A percentile compares a stretch with the other conserved stretches of the same genome.
phyloP scores from a whole-genome alignment of 2,329 filamentous ascomycete genomes.

The Microdochium bolleyi region DNA sequence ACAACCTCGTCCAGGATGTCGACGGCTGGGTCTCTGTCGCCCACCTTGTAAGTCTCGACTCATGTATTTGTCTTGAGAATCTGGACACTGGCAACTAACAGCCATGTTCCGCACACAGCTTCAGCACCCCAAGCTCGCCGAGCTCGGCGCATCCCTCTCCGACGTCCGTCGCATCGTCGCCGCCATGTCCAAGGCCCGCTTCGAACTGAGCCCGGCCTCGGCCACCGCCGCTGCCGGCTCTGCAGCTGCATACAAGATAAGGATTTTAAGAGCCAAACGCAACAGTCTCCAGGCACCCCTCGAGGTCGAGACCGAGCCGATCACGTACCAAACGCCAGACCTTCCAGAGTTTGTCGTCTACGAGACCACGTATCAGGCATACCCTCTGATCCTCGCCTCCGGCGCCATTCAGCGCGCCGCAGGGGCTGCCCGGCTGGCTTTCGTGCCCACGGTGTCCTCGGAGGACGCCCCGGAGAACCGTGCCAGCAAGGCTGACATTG shows the following conservation, averaged over 20 bases:
- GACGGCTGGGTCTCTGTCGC: slow-evolving; percentile 32
- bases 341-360: slow-evolving; percentile 33
- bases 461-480: slow-evolving; percentile 15
- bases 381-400: slow-evolving; percentile 30
- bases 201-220: slow-evolving; percentile 19
- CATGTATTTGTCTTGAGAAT: not conserved
- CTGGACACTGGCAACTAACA: not conserved
- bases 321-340: slow-evolving; percentile 20
- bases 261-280: slow-evolving; percentile 10
- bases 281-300: slow-evolving; percentile 12
- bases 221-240: slow-evolving; percentile 13
- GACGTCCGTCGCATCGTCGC: slow-evolving; percentile 25
- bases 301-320: slow-evolving; percentile 20
- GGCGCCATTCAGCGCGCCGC: slow-evolving; percentile 31
- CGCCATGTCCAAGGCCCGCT: slow-evolving; percentile 27
- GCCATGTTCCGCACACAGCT: slow-evolving; percentile 17
- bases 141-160: slow-evolving; percentile 23
- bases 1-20: slow-evolving; percentile 23
- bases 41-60: slow-evolving; percentile 24
- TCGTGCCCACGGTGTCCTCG: slow-evolving; percentile 16
- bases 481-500: slow-evolving; percentile 27
- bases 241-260: not conserved
- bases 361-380: slow-evolving; percentile 35
- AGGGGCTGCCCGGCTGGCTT: slow-evolving; percentile 23
- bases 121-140: slow-evolving; percentile 22